Base-by-base conservation (phyloP, 2,329 filamentous ascomycete species). In the Akanthomyces dipterigenus region DNA sequence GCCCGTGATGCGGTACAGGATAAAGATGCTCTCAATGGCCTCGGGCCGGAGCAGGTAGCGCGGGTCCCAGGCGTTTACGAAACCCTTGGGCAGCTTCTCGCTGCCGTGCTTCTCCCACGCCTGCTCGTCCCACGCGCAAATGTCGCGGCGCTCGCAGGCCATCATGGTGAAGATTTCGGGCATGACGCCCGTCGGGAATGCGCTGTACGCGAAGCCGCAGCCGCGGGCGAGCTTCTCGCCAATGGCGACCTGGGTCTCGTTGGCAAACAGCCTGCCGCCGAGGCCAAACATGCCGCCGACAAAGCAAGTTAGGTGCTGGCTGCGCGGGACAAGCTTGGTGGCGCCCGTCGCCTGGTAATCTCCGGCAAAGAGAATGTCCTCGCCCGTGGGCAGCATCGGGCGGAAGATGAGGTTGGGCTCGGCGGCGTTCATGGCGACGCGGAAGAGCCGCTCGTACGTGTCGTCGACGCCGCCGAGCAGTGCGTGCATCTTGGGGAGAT, bases 21-120 rank as follows among this genome's bases (percentile, higher is more conserved):
- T 83, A 72, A 91, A 93, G 5, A 95, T 83, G 16, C 86, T 89
- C 76, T 93, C 90, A 59, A 93, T 91, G 2, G 89, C 89, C 74
- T 93, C 90, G 22, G 89, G 89, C 62, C 87, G 82, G 49, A 91
- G 77, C 34, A 89, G 83, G 69, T 90, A 90, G 60, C 80, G 79
- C 45, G 77, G 73, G 62, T 87, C 82, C 46, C 75, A 71, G 51
- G 88, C 78, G 20, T 76, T 75, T 3, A 80, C 76, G 70, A 88
- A 83, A 22, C 86, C 87, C 6, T 73, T 75, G 8, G 81, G 79
- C 5, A 88, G 62, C 1, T 36, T 38, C 1, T 69, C 61, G n/a
- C 71, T 65, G 22, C 58, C 63, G 5, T 55, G 43, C 38, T 49
- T 34, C 28, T 64, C 55, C 72, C 72, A 75, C n/a, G 62, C 64